Evolutionary conservation across 371 early-diverging fungal species (phyloP), one percentile per base, ranked within the genome.

Genomic region (Homolaphlyctis polyrhiza): DNA sequence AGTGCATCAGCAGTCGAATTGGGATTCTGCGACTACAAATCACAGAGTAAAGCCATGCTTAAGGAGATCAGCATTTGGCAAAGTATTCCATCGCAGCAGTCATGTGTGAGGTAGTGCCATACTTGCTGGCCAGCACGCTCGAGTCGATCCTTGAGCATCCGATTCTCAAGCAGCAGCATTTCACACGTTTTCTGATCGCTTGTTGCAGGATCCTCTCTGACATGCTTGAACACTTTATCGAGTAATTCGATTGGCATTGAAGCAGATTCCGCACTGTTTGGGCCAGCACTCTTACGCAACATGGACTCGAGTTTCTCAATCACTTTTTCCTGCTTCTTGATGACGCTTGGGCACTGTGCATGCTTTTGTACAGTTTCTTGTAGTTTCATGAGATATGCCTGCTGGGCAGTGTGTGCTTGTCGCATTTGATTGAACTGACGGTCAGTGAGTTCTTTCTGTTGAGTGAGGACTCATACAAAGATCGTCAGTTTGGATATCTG

Each of bases 401-500:
- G 69, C 58, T 77, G 77, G 0, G 70, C 66, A 14, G 64, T 70
- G 54, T 77, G 77, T 18, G 77, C 77, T 25, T 71, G 58, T 55
- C 67, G 64, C 16, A 77, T 16, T 48, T 77, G 74, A 55, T 68
- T 35, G 57, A 57, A 67, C 57, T 60, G 58, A 39, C 66, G 57
- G 35, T 76, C 70, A 39, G 69, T 28, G 18, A 68, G 71, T 48
- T 70, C 71, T 35, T 63, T 39, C 66, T 66, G 34, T 50, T n/a
- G n/a, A n/a, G n/a, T n/a, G n/a, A n/a, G n/a, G n/a, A n/a, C n/a
- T n/a, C n/a, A n/a, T n/a, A n/a, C n/a, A n/a, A n/a, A n/a, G n/a
- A n/a, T n/a, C 23, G 45, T 45, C 16, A 18, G 23, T 45, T 45
- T 45, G 45, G 45, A 16, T 45, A 45, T 45, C 45, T 18, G 23